phyloP scores from a whole-genome alignment of 768 basidiomycete species.

The Amanita brunnescens region DNA sequence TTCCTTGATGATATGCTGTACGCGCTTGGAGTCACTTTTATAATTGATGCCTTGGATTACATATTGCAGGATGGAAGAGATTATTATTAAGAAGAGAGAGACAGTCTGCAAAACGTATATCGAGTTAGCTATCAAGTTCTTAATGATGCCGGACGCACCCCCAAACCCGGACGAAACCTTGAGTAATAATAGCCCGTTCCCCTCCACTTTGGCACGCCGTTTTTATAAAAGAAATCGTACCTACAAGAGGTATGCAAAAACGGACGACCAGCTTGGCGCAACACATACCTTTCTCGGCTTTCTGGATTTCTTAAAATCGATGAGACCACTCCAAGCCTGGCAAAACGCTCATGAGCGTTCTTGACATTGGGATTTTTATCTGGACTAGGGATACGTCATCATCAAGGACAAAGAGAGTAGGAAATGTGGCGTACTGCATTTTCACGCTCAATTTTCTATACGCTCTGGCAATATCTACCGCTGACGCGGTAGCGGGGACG shows the following conservation, averaged over 20 bases:
- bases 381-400: slow-evolving; percentile 43
- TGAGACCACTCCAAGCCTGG: slow-evolving; percentile 81
- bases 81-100: slow-evolving; percentile 60
- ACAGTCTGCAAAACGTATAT: slow-evolving; percentile 47
- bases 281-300: slow-evolving; percentile 63
- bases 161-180: slow-evolving; percentile 89
- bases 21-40: slow-evolving; percentile 57
- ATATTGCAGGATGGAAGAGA: slow-evolving; percentile 80
- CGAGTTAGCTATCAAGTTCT: background rate
- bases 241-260: slow-evolving; percentile 27
- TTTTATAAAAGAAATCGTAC: slow-evolving; percentile 94
- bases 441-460: slow-evolving; percentile 87
- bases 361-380: slow-evolving; percentile 91
- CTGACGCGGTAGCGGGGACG: slow-evolving; percentile 63
- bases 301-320: slow-evolving; percentile 73
- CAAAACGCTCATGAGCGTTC: slow-evolving; percentile 80
- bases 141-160: slow-evolving; percentile 32
- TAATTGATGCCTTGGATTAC: slow-evolving; percentile 74
- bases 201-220: slow-evolving; percentile 94
- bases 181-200: slow-evolving; percentile 97
- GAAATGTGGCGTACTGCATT: slow-evolving; percentile 60
- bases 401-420: background rate
- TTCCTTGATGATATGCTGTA: slow-evolving; percentile 49
- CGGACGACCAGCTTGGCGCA: background rate
- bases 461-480: slow-evolving; percentile 75